Conservation (phyloP, 805 yeast genomes). For the Candida maltosa region DNA sequence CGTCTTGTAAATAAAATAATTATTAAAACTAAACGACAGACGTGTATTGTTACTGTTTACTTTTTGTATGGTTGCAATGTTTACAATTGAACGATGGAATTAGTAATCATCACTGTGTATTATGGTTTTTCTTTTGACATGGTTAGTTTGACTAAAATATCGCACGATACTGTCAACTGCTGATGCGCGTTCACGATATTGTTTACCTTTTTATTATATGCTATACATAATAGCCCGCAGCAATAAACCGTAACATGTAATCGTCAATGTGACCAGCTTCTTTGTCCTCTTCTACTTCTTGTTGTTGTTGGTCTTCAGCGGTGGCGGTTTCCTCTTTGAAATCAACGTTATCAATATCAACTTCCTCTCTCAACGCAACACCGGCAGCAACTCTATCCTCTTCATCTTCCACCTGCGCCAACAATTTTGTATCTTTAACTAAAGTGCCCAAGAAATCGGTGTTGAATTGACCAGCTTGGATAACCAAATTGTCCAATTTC, state of each 20-base stretch:
- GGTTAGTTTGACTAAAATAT: too few species aligned
- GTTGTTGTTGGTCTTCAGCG: background rate
- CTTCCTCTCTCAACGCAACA: slow-evolving; percentile 81
- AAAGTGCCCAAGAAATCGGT: slow-evolving; percentile 91
- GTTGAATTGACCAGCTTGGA: slow-evolving; percentile 97
- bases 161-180: slow-evolving; percentile 1
- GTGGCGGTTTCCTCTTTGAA: slow-evolving; percentile 41
- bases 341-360: slow-evolving; percentile 84
- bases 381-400: slow-evolving; percentile 88
- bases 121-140: background rate
- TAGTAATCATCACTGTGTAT: background rate
- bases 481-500: slow-evolving; percentile 88
- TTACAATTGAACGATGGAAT: background rate
- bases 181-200: background rate
- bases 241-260: slow-evolving; percentile 90
- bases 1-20: too few species aligned
- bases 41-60: too few species aligned
- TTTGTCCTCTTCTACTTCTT: slow-evolving; percentile 49
- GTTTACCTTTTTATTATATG: background rate
- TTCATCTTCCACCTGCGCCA: slow-evolving; percentile 94
- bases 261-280: slow-evolving; percentile 87
- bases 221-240: slow-evolving; percentile 64
- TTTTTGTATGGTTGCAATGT: too few species aligned
- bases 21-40: too few species aligned
- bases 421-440: slow-evolving; percentile 58